Percentiles rank a stretch among this genome's conserved stretches.
Conservation (phyloP, 2,329 filamentous ascomycete genomes). For the Fusarium sp. region DNA sequence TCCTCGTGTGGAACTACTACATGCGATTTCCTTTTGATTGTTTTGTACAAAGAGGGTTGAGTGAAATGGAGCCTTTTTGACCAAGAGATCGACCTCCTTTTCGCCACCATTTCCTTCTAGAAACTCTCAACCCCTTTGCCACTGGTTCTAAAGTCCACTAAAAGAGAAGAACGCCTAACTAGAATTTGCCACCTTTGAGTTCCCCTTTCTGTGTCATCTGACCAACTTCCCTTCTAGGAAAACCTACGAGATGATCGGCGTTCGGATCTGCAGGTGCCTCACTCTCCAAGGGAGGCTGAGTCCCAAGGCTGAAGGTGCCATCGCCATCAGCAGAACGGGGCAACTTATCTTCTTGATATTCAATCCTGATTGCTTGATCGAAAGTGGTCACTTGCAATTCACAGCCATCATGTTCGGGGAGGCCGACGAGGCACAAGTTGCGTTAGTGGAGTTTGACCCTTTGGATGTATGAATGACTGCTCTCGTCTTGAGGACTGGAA, state of each 20-base stretch:
- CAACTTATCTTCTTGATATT: neutral
- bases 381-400: neutral
- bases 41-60: neutral
- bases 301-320: neutral
- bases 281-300: neutral
- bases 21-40: neutral
- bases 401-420: neutral
- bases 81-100: neutral
- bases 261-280: neutral
- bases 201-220: neutral
- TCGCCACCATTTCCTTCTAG: neutral
- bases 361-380: neutral
- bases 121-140: neutral
- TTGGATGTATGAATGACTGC: neutral
- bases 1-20: neutral
- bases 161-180: neutral
- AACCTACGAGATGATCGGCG: neutral
- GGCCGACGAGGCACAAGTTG: neutral
- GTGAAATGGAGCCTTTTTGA: neutral
- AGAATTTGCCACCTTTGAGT: neutral
- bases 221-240: neutral
- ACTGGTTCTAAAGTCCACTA: neutral
- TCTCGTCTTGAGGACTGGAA: rapidly evolving
- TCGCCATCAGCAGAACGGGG: neutral
- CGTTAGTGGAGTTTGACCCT: neutral